Evolutionary conservation across 306 rosid species (phyloP), one percentile per base, ranked within the genome.

Genomic region (Vigna angularis): DNA sequence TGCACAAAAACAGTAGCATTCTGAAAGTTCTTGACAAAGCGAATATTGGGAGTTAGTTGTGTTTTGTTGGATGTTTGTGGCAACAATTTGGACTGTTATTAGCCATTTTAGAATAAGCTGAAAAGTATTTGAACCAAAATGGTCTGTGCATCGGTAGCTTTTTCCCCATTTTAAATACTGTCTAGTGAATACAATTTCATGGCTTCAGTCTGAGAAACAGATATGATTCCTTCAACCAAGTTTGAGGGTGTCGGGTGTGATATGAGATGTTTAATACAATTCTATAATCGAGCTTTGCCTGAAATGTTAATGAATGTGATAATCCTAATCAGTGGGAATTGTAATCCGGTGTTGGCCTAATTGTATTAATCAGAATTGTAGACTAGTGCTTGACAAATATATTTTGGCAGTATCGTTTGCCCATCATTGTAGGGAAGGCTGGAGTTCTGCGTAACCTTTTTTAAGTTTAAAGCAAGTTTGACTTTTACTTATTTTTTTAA

Each of bases 1-100:
- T 56, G 81, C 95, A 65, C 81, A 83, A 51, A 78, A 79, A 66
- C 81, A 85, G 70, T 85, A 83, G 11, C 0, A 8, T 51, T 67
- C 75, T 52, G 71, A 57, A 70, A 79, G 80, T 77, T 79, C 86
- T 55, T 74, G 69, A 79, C 28, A 70, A 73, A 79, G 50, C 67
- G 62, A 71, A 71, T 70, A 51, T 51, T 61, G 67, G 72, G 69
- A 57, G 75, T 47, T 56, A 50, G 65, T 73, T 70, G 49, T 62
- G 64, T 79, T 65, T 12, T 70, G 2, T 74, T 36, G 61, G 75
- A 55, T 67, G 73, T 79, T 68, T 44, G 68, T 68, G 79, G 58
- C 66, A 65, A 79, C 74, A 57, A 75, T 52, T 44, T 79, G 67
- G 82, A 67, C 20, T 38, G 49, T 58, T 76, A 45, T 53, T 75